Conservation (phyloP, 2,329 filamentous ascomycete species). For the Ramichloridium luteum region DNA sequence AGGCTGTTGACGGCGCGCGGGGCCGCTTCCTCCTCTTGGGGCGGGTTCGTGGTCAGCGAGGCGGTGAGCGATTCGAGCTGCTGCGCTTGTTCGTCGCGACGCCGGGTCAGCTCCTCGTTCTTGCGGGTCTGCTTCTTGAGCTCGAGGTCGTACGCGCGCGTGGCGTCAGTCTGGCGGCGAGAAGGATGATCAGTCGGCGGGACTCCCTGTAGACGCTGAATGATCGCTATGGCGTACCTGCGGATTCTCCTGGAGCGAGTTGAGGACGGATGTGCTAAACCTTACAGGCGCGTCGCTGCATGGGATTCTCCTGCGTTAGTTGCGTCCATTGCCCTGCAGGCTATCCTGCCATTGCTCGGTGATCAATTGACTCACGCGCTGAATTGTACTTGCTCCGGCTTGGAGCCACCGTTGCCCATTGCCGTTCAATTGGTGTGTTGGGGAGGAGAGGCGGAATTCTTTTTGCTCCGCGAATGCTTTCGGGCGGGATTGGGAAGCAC, state of each 20-base stretch:
- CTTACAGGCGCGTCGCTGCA: conserved; percentile 52
- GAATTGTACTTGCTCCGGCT: conserved; percentile 52
- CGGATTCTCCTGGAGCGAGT: conserved; percentile 69
- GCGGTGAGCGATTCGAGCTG: conserved; percentile 56
- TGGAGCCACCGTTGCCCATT: conserved; percentile 54
- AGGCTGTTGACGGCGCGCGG: conserved; percentile 17
- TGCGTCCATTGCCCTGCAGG: background rate
- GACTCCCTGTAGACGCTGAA: background rate
- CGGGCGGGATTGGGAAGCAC: conserved; percentile 1
- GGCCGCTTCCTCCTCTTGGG: conserved; percentile 23
- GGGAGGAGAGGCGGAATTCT: no score
- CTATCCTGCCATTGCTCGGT: background rate
- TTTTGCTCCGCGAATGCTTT: no score
- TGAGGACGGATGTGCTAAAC: conserved; percentile 71
- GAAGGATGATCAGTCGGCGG: background rate
- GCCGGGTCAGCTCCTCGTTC: conserved; percentile 67
- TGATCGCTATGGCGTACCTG: conserved; percentile 68
- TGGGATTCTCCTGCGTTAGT: no score
- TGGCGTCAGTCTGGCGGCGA: conserved; percentile 70
- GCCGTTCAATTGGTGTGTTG: no score
- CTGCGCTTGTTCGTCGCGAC: conserved; percentile 57
- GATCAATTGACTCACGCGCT: conserved; percentile 38
- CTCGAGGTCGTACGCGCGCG: conserved; percentile 71
- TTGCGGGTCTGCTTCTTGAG: conserved; percentile 82
- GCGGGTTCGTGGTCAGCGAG: conserved; percentile 31